Evolutionary conservation across 176 grass and related monocot genomes (phyloP).

Genomic region (Elaeis guineensis): DNA sequence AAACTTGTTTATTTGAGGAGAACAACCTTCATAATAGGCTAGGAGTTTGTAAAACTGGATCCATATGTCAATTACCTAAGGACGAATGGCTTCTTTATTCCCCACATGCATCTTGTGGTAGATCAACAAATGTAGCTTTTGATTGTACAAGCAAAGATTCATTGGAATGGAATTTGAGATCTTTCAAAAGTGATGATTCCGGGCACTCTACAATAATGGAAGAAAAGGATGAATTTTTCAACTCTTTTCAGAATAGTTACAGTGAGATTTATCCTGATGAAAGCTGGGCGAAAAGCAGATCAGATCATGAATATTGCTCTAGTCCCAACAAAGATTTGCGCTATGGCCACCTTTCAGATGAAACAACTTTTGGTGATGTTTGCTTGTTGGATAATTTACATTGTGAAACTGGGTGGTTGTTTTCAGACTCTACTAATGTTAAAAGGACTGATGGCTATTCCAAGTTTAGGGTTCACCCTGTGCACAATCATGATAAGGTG

Average conservation of each 20-base stretch:
- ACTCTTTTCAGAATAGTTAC: slow-evolving; percentile 24
- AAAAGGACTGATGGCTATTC: slow-evolving; percentile 20
- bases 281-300: slow-evolving; percentile 26
- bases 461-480: slow-evolving; percentile 8
- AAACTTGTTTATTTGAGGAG: slow-evolving; percentile 7
- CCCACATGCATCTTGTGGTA: slow-evolving; percentile 3
- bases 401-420: slow-evolving; percentile 18
- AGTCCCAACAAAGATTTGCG: slow-evolving; percentile 2
- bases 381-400: slow-evolving; percentile 29
- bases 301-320: slow-evolving; percentile 13
- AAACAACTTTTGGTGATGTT: slow-evolving; percentile 30
- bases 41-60: slow-evolving; percentile 18
- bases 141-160: slow-evolving; percentile 3
- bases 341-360: slow-evolving; percentile 12
- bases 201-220: slow-evolving; percentile 14
- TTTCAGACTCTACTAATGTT: slow-evolving; percentile 25
- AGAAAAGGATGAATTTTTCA: slow-evolving; percentile 15
- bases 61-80: slow-evolving; percentile 24
- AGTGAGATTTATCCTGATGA: slow-evolving; percentile 17
- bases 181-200: slow-evolving; percentile 22
- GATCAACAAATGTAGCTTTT: slow-evolving; percentile 8
- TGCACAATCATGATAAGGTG: slow-evolving; percentile 18
- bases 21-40: slow-evolving; percentile 15
- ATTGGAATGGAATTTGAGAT: slow-evolving; percentile 11
- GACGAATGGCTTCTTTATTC: slow-evolving; percentile 29